Evolutionary conservation across 73 alveolate species (phyloP), one percentile per base, ranked within the genome.

Genomic region (Tetrahymena malaccensis): DNA sequence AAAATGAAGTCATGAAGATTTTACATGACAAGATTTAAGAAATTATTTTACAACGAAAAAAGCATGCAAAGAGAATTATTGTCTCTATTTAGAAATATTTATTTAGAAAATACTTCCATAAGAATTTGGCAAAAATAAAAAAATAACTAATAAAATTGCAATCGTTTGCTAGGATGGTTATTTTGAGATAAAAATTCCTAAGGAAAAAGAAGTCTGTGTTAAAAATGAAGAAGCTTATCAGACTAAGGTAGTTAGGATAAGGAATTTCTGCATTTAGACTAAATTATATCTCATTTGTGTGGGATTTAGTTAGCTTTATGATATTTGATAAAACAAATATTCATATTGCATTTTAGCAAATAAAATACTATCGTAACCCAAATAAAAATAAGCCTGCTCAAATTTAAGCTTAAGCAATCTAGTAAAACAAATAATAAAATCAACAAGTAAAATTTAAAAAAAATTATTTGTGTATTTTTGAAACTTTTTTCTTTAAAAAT

Each of bases 1-100:
- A 93, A 37, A 50, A 89, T 35, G 33, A 89, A 43, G 97, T 93
- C 35, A 70, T 95, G 84, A 21, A 50, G 35, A 89, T 95, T 43
- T 50, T 95, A 0, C 95, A 95, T 84, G 97, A 95, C 31, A 31
- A 70, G 25, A 70, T 70, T 31, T 70, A 70, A 33, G 34, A 70
- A 31, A 70, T 70, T 70, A 70, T 70, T n/a, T 70, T 2, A 11
- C 4, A 19, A 27, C 17, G 89, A 70, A 70, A 70, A 70, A 31
- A 27, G 8, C 25, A 22, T 10, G 89, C 89, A 70, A 70, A 70
- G 43, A 12, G 37, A 70, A 70, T 70, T 22, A 70, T 70, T 22
- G 37, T 70, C 37, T 70, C 89, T 1, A 25, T 70, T 5, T n/a
- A 70, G 25, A 70, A 70, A n/a, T 70, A 70, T 31, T 4, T 70